Base-by-base conservation (phyloP, 78 protist species). In the Guillardia theta region DNA sequence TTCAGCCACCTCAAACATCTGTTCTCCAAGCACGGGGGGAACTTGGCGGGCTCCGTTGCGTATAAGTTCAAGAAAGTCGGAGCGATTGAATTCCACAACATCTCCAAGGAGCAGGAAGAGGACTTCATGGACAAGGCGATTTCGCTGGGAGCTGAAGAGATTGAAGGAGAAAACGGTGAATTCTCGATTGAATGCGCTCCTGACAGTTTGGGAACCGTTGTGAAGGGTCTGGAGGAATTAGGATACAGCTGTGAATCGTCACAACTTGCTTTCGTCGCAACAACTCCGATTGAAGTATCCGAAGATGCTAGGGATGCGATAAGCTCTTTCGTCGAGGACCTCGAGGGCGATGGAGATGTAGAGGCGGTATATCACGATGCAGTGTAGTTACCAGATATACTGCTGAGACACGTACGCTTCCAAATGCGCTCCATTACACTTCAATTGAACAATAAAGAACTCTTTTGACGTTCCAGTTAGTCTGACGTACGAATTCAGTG, bases 1-100 rank as follows among this genome's bases (percentile, higher is more conserved):
- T 3, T 30, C 62, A 19, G 12, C 36, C 48, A 87, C 18, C n/a
- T 87, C 46, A 47, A 53, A 6, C 45, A 87, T 27, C 24, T 87
- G n/a, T 87, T 87, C 54, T 30, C 45, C 9, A 44, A 87, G 92
- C 48, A 47, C 30, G 92, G 92, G 36, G 92, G 92, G 22, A 47
- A 1, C 50, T 15, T 87, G 46, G 41, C 10, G 27, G 46, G 46
- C 12, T 8, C 92, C 64, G 92, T 87, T 8, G 92, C 92, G 37
- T 30, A 27, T 43, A 87, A 47, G 6, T 87, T 87, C 92, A 47
- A 87, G 46, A 12, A 70, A 12, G 83, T 70, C n/a, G 83, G 83
- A 4, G 46, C n/a, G 83, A 12, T 70, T 24, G 22, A 12, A 24
- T 24, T 70, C 45, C 36, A 36, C n/a, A 43, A 43, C 83, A 24